Conservation (phyloP, 768 basidiomycete genomes). For the Boletus tylopilopsis region DNA sequence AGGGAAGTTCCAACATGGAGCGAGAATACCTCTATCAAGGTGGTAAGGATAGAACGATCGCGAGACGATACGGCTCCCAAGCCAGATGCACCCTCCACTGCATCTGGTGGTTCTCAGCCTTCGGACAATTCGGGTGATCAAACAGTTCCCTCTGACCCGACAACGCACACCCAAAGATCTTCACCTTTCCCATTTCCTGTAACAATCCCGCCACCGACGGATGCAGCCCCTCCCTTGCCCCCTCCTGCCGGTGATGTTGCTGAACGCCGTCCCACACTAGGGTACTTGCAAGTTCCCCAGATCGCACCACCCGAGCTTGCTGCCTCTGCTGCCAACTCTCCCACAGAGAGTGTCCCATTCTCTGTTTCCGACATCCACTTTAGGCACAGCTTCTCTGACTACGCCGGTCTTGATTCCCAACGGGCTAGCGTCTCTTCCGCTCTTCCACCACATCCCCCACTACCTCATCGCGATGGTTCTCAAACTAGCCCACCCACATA, state of each 20-base stretch:
- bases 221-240: constrained; percentile 24
- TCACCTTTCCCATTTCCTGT: constrained; percentile 43
- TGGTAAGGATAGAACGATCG: constrained; percentile 18
- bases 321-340: constrained; percentile 39
- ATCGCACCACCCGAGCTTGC: constrained; percentile 24
- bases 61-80: constrained; percentile 15
- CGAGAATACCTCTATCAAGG: constrained; percentile 16
- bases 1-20: constrained; percentile 12
- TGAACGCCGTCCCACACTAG: constrained; percentile 14
- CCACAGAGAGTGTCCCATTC: constrained; percentile 54
- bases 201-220: constrained; percentile 41
- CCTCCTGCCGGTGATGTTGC: constrained; percentile 15
- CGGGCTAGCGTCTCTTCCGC: constrained; percentile 32
- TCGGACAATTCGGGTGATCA: constrained; percentile 22
- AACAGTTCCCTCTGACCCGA: constrained; percentile 17
- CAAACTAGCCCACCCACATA: constrained; percentile 13
- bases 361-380: constrained; percentile 54
- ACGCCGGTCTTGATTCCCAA: constrained; percentile 28
- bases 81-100: constrained; percentile 33
- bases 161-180: constrained; percentile 24
- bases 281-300: constrained; percentile 28
- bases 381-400: constrained; percentile 38
- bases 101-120: constrained; percentile 27
- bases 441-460: constrained; percentile 42
- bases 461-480: constrained; percentile 28